These are phyloP conservation scores for Chaetomiaceae sp. DNA, from an alignment of 2,329 filamentous ascomycete genomes.

Conservation along the genomic window DNA sequence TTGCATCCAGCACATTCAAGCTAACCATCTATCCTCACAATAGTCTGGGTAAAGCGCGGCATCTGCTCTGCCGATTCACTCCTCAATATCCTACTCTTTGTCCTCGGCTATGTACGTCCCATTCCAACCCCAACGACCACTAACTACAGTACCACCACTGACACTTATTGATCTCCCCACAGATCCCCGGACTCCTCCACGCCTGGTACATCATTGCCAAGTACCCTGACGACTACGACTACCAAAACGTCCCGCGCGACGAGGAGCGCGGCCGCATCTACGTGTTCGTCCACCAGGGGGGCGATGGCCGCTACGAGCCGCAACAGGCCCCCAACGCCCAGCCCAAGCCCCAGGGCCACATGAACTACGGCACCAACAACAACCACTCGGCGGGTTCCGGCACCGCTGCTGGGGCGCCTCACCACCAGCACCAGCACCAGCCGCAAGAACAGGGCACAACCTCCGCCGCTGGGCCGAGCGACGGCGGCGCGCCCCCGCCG, in stretches of 20 bases:
- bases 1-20: not conserved
- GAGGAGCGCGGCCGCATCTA: constrained; percentile 61
- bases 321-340: constrained; percentile 29
- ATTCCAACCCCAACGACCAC: constrained; percentile 31
- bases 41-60: constrained; percentile 95
- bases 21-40: constrained; percentile 30
- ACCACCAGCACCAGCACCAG: constrained; percentile 10
- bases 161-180: constrained; percentile 5
- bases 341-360: constrained; percentile 33
- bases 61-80: constrained; percentile 88
- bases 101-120: constrained; percentile 59
- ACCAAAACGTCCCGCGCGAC: constrained; percentile 51
- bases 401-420: not conserved
- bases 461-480: constrained; percentile 33
- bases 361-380: constrained; percentile 47
- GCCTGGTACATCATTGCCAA: constrained; percentile 97
- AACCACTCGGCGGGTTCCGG: constrained; percentile 18
- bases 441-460: constrained; percentile 25
- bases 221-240: constrained; percentile 74
- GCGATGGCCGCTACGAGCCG: constrained; percentile 20
- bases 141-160: constrained; percentile 20
- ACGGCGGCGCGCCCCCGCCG: constrained; percentile 59
- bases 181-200: constrained; percentile 84
- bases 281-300: constrained; percentile 59
- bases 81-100: constrained; percentile 90